Evolutionary conservation across 1,284 basidiomycete genomes (phyloP), one percentile per base, ranked within the genome.

Genomic region (Cryptococcus sp.): DNA sequence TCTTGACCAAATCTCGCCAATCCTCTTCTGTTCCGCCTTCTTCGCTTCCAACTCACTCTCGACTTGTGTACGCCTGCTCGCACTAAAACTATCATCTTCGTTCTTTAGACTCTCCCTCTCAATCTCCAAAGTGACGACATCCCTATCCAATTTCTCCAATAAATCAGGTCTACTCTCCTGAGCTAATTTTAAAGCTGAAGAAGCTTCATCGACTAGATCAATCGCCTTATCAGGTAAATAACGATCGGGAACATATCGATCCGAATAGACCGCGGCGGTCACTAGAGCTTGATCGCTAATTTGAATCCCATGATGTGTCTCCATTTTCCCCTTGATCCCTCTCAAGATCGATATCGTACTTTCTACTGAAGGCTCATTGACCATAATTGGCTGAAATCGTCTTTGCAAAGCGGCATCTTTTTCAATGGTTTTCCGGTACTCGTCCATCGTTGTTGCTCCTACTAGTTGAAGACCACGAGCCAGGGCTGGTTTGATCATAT

Each of bases 331-430:
- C 69, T 92, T 91, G 42, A 94, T 78, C 3, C 91, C 91, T 28
- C 91, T 85, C 0, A 94, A 80, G 57, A 94, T 94, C 4, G 88
- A 90, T 41, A 93, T 87, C 0, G 90, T 91, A 0, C 85, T 84
- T 52, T 87, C 84, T 7, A 91, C 87, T 0, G 83, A 85, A 0
- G 91, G 92, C 66, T 96, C 92, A 46, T 90, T 86, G 48, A 94
- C 88, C 44, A 80, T 78, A 2, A 96, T 85, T 0, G 89, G 87
- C 66, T 92, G 90, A 77, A 96, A 96, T 1, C 91, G 84, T 23
- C 91, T 81, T 60, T 92, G 89, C 1, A 96, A 82, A 1, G 91
- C 91, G 0, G 88, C 85, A 63, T 96, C 92, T 73, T 93, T 94
- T 47, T 86, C 88, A 42, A 96, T 94, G 0, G 86, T 88, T 72